A percentile compares a stretch with the other conserved stretches of the same genome.
phyloP scores from a whole-genome alignment of 176 grass and related monocot species.

The Bonia amplexicaulis region DNA sequence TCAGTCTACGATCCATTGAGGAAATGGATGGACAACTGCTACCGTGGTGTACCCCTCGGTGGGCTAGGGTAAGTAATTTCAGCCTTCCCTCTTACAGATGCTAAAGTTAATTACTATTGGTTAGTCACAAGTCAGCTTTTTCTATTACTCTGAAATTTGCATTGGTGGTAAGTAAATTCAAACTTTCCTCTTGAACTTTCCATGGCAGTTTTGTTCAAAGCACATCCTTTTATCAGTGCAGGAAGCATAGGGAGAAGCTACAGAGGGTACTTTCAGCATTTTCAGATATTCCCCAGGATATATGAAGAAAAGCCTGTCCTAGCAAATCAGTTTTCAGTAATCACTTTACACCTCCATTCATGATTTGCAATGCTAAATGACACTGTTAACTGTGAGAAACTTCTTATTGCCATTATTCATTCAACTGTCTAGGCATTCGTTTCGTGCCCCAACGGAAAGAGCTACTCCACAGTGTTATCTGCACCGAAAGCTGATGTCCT shows the following conservation, averaged over 20 bases:
- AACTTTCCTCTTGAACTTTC: neutral
- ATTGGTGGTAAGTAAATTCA: neutral
- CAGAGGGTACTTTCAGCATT: conserved; percentile 90
- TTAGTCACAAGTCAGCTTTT: neutral
- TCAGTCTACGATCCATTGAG: conserved; percentile 37
- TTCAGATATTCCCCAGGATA: conserved; percentile 73
- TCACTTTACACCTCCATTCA: neutral
- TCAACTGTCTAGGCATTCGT: conserved; percentile 57
- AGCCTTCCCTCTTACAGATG: neutral
- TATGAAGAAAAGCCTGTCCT: conserved; percentile 70
- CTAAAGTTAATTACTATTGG: neutral
- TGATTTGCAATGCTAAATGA: neutral
- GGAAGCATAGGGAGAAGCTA: conserved; percentile 97
- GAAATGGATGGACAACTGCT: conserved; percentile 54
- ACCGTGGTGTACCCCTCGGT: conserved; percentile 66
- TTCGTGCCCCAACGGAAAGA: conserved; percentile 56
- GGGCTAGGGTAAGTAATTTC: conserved; percentile 57
- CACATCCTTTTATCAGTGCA: conserved; percentile 32
- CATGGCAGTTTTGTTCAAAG: neutral
- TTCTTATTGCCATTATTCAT: neutral
- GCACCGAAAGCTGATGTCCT: conserved; percentile 40
- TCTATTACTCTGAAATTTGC: neutral
- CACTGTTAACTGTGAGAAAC: neutral
- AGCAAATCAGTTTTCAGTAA: conserved; percentile 95
- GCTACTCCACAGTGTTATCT: conserved; percentile 67